A percentile compares a stretch with the other conserved stretches of the same genome.
Evolutionary conservation across 352 stramenopile species (phyloP).

Genomic region (Globisporangium spiculum): DNA sequence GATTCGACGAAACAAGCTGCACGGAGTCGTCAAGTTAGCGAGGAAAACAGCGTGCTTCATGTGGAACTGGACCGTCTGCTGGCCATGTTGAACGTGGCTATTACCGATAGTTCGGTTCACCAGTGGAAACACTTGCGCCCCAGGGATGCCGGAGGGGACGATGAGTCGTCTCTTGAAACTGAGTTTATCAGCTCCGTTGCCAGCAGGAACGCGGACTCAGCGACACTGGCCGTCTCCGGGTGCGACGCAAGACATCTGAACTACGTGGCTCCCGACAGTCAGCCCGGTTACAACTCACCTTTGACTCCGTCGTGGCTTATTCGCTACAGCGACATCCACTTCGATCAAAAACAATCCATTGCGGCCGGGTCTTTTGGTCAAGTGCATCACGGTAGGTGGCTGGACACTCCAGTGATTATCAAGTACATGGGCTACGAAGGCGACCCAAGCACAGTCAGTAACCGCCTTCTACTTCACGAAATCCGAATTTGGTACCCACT

Average conservation of each 20-base stretch:
- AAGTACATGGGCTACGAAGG: slow-evolving; percentile 30
- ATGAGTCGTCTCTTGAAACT: background rate
- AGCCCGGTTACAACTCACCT: slow-evolving; percentile 1
- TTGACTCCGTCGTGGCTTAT: slow-evolving; percentile 28
- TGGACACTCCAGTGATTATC: slow-evolving; percentile 28
- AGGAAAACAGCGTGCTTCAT: background rate
- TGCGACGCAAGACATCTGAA: background rate
- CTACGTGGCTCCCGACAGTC: background rate
- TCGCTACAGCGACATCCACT: slow-evolving; percentile 23
- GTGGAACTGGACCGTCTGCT: background rate
- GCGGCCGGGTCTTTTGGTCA: slow-evolving; percentile 22
- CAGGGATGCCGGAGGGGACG: background rate
- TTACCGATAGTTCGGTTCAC: background rate
- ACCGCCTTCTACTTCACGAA: slow-evolving; percentile 23
- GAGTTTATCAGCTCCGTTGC: background rate
- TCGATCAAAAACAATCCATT: slow-evolving; percentile 19
- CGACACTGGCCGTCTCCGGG: background rate
- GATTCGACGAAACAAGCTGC: background rate
- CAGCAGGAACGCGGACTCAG: background rate
- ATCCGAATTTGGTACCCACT: slow-evolving; percentile 27
- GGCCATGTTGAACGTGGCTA: background rate
- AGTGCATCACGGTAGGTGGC: slow-evolving; percentile 26
- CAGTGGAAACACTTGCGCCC: background rate
- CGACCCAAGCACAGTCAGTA: background rate
- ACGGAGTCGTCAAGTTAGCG: background rate